Base-by-base conservation (phyloP, 495 filamentous ascomycete species). In the Aspergillus olivimuriae region DNA sequence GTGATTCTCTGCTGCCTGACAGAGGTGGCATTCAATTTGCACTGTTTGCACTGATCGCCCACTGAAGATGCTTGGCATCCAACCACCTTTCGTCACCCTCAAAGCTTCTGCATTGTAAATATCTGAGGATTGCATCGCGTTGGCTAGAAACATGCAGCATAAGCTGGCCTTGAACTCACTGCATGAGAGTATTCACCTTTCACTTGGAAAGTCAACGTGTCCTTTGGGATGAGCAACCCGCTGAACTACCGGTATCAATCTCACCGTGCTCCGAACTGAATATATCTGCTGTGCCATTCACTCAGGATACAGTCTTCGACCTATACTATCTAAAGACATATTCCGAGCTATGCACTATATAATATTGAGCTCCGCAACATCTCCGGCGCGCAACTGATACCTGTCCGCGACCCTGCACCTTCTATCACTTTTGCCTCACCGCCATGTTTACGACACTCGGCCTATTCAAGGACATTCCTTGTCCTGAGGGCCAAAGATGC, bases 361-460 rank as follows among this genome's bases (percentile, higher is more conserved):
- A 9, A n/a, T 15, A 16, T 16, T 28, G 14, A n/a, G 16, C 24
- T 39, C 41, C 38, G 15, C 7, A 12, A 34, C 16, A 24, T 24
- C 21, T 23, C 38, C 4, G 8, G 5, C 18, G n/a, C n/a, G n/a
- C n/a, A n/a, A n/a, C n/a, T n/a, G 24, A 10, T 32, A 16, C 22
- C 3, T 30, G 23, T 41, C 36, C 15, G 36, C 21, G 24, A 40
- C 51, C n/a, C n/a, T n/a, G n/a, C n/a, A n/a, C n/a, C n/a, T n/a
- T n/a, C n/a, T 60, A 52, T 50, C 51, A 31, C 41, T 46, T 23
- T 65, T 47, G 17, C 47, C 38, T 36, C 50, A 51, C 47, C 44
- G 66, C 50, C 4, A 89, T 89, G 85, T 85, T 86, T 52, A 64
- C 75, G 11, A 65, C 83, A 4, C 68, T 83, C 10, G 78, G 78